These are phyloP conservation scores for Alloascoidea hylecoeti DNA, from an alignment of 805 yeast genomes.

Conservation along the genomic window DNA sequence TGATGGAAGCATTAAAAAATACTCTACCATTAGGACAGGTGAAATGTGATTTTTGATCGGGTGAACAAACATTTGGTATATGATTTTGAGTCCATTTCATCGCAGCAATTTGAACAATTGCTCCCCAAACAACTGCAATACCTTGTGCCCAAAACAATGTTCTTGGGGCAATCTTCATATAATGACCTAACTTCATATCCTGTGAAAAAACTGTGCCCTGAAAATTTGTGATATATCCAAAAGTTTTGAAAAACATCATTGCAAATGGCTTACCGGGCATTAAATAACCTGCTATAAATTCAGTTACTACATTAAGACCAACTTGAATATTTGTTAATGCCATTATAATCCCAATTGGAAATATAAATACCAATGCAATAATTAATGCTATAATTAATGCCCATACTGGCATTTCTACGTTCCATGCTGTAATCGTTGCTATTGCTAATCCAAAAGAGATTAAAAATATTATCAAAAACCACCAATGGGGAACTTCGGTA, in stretches of 20 bases:
- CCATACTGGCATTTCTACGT: constrained; percentile 43
- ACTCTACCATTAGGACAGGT: constrained; percentile 30
- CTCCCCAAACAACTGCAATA: constrained; percentile 28
- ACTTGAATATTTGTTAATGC: constrained; percentile 48
- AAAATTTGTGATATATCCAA: constrained; percentile 36
- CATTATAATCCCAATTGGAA: constrained; percentile 48
- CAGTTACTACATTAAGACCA: constrained; percentile 49
- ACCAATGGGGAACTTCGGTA: constrained; percentile 51
- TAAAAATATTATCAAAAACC: constrained; percentile 33
- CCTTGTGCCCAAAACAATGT: constrained; percentile 39
- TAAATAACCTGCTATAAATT: constrained; percentile 50
- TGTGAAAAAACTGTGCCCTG: constrained; percentile 40
- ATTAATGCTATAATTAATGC: constrained; percentile 42
- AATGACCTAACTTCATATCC: constrained; percentile 52
- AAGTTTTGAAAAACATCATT: constrained; percentile 45
- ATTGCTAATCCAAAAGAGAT: constrained; percentile 30
- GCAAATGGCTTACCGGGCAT: constrained; percentile 52
- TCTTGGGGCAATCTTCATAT: constrained; percentile 49
- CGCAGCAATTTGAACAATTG: constrained; percentile 27
- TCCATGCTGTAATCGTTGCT: constrained; percentile 23
- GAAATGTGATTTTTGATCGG: constrained; percentile 27
- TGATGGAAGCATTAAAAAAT: constrained; percentile 39
- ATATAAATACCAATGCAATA: constrained; percentile 37
- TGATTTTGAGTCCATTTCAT: constrained; percentile 24
- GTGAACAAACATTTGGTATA: constrained; percentile 26